Evolutionary conservation across 495 filamentous ascomycete species (phyloP).

Genomic region (Aspergillus bertholletiae): DNA sequence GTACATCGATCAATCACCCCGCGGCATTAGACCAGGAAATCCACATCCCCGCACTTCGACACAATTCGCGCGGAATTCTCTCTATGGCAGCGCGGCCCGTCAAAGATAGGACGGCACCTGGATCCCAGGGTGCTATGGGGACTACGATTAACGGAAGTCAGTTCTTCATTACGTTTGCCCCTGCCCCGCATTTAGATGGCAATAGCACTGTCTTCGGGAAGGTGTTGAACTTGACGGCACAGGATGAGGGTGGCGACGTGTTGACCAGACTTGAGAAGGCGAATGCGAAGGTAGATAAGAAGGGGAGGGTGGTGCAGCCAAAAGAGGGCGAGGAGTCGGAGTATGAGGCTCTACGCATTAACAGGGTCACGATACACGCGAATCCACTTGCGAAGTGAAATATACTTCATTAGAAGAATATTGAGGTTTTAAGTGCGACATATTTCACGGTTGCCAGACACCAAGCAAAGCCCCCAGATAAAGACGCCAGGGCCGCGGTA

Average conservation of each 20-base stretch:
- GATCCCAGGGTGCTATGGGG: slow-evolving; percentile 45
- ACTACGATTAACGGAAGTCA: slow-evolving; percentile 87
- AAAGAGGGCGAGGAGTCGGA: slow-evolving; percentile 43
- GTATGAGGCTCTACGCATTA: slow-evolving; percentile 59
- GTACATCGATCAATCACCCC: slow-evolving; percentile 78
- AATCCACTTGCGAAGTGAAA: slow-evolving; percentile 80
- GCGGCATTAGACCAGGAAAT: slow-evolving; percentile 88
- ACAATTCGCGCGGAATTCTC: slow-evolving; percentile 82
- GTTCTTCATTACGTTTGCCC: slow-evolving; percentile 86
- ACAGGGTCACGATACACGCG: slow-evolving; percentile 82
- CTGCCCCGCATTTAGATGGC: slow-evolving; percentile 89
- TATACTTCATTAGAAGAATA: not conserved
- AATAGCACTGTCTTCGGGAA: slow-evolving; percentile 92
- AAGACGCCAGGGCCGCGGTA: not conserved
- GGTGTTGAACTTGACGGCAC: slow-evolving; percentile 51
- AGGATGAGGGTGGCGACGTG: slow-evolving; percentile 44
- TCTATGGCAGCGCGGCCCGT: slow-evolving; percentile 84
- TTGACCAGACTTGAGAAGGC: slow-evolving; percentile 66
- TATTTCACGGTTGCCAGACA: not conserved
- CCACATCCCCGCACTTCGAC: slow-evolving; percentile 67
- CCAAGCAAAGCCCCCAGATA: not conserved
- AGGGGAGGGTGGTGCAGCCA: slow-evolving; percentile 64
- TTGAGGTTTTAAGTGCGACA: not conserved
- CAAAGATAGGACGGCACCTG: slow-evolving; percentile 52
- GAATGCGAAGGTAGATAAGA: slow-evolving; percentile 85